Base-by-base conservation (phyloP, 2,329 filamentous ascomycete species). In the Penicillium thymicola region DNA sequence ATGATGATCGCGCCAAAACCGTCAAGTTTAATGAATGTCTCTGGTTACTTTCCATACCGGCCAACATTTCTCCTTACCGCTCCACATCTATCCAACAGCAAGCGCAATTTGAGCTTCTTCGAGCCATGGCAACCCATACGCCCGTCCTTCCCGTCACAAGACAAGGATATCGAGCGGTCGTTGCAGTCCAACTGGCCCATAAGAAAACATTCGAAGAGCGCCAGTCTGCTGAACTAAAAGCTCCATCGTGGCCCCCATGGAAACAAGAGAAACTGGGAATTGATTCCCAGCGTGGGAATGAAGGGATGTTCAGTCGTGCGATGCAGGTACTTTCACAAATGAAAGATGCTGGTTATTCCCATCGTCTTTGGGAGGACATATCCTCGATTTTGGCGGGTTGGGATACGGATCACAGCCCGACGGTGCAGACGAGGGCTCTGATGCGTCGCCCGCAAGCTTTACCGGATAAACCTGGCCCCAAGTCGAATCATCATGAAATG, bases 201-300 rank as follows among this genome's bases (percentile, higher is more conserved):
- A 74, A 73, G 42, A 87, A 87, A 67, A 85, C 83, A 1, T 37
- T 63, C 0, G 70, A 74, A 28, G 85, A 88, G 64, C 78, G 74
- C 28, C 76, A 82, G 57, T 87, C 83, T 78, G 84, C 84, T 3
- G 72, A 76, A 43, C 72, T 86, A 21, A 85, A 87, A 72, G 78
- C 82, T 3, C 72, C 78, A 9, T 84, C 82, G 8, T 88, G 85
- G 85, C 85, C 85, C 14, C 85, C 85, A 0, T 88, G 84, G 84
- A 86, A 85, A 67, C 80, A 84, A 65, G 81, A 84, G 45, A 82
- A 78, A 51, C 79, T 82, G 16, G 84, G 82, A 1, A 82, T 87
- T 65, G 85, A 88, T 65, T 77, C 79, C n/a, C 75, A 78, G 14
- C 80, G 84, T 53, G 81, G 78, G 11, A 78, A 79, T 44, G 80